Base-by-base conservation (phyloP, 768 basidiomycete species). In the Hericium coralloides region DNA sequence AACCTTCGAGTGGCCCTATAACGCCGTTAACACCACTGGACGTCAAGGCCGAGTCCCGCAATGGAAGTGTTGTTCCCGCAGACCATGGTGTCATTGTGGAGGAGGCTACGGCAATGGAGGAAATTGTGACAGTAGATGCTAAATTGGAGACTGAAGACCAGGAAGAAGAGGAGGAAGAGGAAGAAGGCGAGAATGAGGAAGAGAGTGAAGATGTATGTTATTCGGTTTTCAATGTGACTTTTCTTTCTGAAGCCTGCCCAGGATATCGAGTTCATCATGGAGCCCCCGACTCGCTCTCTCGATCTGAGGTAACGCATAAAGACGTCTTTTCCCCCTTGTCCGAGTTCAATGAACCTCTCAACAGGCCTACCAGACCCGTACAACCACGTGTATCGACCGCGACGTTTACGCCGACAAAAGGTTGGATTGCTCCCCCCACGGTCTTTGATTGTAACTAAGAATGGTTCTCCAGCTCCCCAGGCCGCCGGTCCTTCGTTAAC, bases 211-310 rank as follows among this genome's bases (percentile, higher is more conserved):
- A 71, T 51, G 74, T 70, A 41, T 5, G 78, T 79, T 60, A 84
- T 84, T 60, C 31, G 66, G 64, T 60, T 48, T 55, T 49, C 20
- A 8, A 26, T 39, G 25, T 15, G 37, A n/a, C 2, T 9, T 48
- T 26, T 12, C 36, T 51, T 41, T 36, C n/a, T 15, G 23, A 36
- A 38, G 22, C 22, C 25, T 12, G 38, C 48, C 12, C 62, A 92
- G 87, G 85, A 95, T 67, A 78, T 95, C 60, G 93, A 95, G 74
- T 89, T 95, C 62, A 92, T 95, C 55, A 86, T 92, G 82, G 91
- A 95, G 64, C 83, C 83, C 2, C 74, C 83, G 9, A 70, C 82
- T 17, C 84, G 83, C 55, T 87, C 84, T 4, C 71, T 89, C 18
- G 89, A 92, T 72, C 82, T 92, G 65, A 79, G 89, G 86, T 86